These are phyloP conservation scores for Letharia columbiana DNA, from an alignment of 495 filamentous ascomycete species.

Conservation along the genomic window DNA sequence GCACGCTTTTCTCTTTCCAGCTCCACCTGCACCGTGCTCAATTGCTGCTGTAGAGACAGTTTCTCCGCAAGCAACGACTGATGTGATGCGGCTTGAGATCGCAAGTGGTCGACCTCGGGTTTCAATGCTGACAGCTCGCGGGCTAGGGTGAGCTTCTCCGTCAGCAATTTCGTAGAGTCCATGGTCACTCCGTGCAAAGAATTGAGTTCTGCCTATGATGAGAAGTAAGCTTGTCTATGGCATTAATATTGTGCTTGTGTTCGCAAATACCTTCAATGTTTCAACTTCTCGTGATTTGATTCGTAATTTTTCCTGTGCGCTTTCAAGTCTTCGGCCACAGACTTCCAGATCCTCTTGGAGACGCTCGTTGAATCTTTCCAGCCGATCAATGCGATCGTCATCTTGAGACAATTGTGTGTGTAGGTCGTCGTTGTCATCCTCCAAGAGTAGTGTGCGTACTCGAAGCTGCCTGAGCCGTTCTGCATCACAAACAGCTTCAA, in stretches of 20 bases:
- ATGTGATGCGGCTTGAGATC: slow-evolving; percentile 56
- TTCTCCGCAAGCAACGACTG: slow-evolving; percentile 65
- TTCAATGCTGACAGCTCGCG: slow-evolving; percentile 63
- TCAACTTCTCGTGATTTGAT: slow-evolving; percentile 54
- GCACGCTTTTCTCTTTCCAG: slow-evolving; percentile 69
- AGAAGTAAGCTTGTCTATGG: slow-evolving; percentile 4
- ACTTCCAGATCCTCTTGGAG: slow-evolving; percentile 49
- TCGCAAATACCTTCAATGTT: slow-evolving; percentile 51
- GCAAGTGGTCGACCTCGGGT: slow-evolving; percentile 70
- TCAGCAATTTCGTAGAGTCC: slow-evolving; percentile 59
- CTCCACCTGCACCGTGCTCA: slow-evolving; percentile 67
- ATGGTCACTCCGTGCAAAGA: slow-evolving; percentile 52
- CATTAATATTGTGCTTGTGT: not conserved
- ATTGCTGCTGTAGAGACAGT: slow-evolving; percentile 60
- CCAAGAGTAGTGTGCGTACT: slow-evolving; percentile 56
- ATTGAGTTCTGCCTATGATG: slow-evolving; percentile 54
- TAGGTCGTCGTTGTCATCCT: slow-evolving; percentile 61
- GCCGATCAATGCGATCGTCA: slow-evolving; percentile 40
- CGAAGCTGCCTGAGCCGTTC: slow-evolving; percentile 59
- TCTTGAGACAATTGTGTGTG: slow-evolving; percentile 51
- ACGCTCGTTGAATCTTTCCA: slow-evolving; percentile 46
- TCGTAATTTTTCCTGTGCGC: slow-evolving; percentile 47
- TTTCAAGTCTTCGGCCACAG: slow-evolving; percentile 45
- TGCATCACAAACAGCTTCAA: slow-evolving; percentile 53
- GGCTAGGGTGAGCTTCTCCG: slow-evolving; percentile 66